phyloP scores from a whole-genome alignment of 495 filamentous ascomycete genomes.

The Evernia prunastri region DNA sequence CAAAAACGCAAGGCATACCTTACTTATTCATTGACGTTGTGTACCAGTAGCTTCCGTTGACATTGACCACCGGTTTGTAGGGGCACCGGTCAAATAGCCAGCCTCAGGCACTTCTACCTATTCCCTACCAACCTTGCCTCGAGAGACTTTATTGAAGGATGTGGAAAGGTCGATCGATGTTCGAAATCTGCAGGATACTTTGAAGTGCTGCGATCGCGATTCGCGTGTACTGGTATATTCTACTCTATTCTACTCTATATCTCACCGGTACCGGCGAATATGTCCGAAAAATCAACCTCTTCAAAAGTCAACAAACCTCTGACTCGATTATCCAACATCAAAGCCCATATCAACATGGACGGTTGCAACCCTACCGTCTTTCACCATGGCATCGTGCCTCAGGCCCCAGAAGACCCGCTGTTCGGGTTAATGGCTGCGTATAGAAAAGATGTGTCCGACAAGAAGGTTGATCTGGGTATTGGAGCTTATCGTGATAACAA shows the following conservation, averaged over 20 bases:
- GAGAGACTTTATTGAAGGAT: background rate
- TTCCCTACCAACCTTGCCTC: background rate
- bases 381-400: constrained; percentile 68
- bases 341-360: constrained; percentile 43
- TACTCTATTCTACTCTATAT: background rate
- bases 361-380: constrained; percentile 56
- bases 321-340: constrained; percentile 31
- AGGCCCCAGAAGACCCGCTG: constrained; percentile 90
- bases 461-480: constrained; percentile 94
- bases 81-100: no score
- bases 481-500: constrained; percentile 94
- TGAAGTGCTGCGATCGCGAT: background rate
- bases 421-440: constrained; percentile 91
- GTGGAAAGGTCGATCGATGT: background rate
- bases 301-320: constrained; percentile 35
- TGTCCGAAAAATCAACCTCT: constrained; percentile 33
- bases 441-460: constrained; percentile 70
- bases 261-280: no score
- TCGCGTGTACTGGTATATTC: no score
- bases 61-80: no score
- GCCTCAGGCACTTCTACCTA: background rate
- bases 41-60: background rate
- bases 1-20: no score
- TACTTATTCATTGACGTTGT: no score
- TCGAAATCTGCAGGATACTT: background rate